Evolutionary conservation across 805 yeast genomes (phyloP), one percentile per base, ranked within the genome.

Genomic region (Starmerella bacillaris): DNA sequence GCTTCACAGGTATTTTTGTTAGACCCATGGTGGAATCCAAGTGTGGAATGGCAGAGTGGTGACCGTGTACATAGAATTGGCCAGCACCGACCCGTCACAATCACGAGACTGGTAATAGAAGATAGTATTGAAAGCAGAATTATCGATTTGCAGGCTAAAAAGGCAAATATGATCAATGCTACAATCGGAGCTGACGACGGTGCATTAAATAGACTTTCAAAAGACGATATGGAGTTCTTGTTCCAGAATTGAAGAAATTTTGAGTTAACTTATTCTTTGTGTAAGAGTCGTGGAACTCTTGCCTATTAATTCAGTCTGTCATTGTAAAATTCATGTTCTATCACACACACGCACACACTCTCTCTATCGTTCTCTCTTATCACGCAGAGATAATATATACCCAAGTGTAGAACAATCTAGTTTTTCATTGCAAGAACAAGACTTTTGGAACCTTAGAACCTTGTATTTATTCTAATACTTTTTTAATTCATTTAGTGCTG

Each of bases 11-110:
- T 89, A 31, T 89, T 89, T 47, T 65, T 89, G 30, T 64, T 89
- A 63, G 99, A 89, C 50, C 96, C 96, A 24, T 89, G 98, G 98
- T 89, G 98, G 96, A 92, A 89, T 53, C 96, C 96, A 1, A 78
- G 92, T 46, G 89, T 86, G 5, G 98, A 89, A 55, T 89, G 95
- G 83, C 99, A 89, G 55, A 76, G 92, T 34, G 94, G 93, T 57
- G 99, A 89, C 56, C 72, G 99, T 59, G 95, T 89, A 17, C 96
- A 89, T 57, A 72, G 99, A 58, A 89, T 89, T 43, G 95, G 96
- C 4, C 99, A 89, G 55, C 78, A 69, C 48, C 60, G 99, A 45
- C 98, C 99, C 0, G 94, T 89, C 7, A 69, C 80, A 42, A 82
- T 89, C 45, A 83, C 94, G 6, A 67, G 95, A 31, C 72, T 89